Conservation (phyloP, 1,139 yeast species). For the Hyphopichia buzzinii region DNA sequence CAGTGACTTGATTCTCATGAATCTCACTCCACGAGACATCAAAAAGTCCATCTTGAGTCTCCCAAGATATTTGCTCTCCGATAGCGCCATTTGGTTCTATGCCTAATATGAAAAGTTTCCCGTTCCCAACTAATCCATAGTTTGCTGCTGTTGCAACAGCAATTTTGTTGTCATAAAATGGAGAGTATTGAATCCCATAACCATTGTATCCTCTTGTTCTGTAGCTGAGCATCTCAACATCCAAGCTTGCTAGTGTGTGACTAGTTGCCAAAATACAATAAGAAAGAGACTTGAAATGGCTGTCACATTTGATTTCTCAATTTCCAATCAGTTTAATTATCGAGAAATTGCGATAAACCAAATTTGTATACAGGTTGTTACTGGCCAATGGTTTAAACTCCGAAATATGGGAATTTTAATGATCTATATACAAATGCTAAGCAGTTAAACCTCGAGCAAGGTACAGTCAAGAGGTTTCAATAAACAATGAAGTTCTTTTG, state of each 20-base stretch:
- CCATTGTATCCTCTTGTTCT: constrained; percentile 85
- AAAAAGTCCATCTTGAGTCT: constrained; percentile 91
- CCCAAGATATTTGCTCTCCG: constrained; percentile 58
- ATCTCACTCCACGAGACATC: constrained; percentile 88
- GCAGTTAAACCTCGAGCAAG: too few species aligned
- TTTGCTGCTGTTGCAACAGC: constrained; percentile 93
- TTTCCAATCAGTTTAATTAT: too few species aligned
- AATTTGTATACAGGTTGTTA: not conserved
- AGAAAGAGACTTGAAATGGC: too few species aligned
- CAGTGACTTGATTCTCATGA: constrained; percentile 81
- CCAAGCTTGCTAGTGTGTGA: too few species aligned
- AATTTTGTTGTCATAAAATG: constrained; percentile 82
- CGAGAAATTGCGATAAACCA: not conserved
- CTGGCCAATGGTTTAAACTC: too few species aligned
- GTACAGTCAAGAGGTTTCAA: constrained; percentile 44
- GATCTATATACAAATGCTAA: too few species aligned
- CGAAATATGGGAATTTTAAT: too few species aligned
- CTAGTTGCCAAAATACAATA: too few species aligned
- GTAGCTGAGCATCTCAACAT: constrained; percentile 69
- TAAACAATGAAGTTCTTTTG: constrained; percentile 18
- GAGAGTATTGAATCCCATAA: constrained; percentile 85
- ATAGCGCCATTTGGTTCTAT: constrained; percentile 67
- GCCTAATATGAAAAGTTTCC: constrained; percentile 67
- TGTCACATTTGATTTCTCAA: too few species aligned
- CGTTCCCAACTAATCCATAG: constrained; percentile 93